Base-by-base conservation (phyloP, 2,329 filamentous ascomycete species). In the Teratosphaeria epicoccoides region DNA sequence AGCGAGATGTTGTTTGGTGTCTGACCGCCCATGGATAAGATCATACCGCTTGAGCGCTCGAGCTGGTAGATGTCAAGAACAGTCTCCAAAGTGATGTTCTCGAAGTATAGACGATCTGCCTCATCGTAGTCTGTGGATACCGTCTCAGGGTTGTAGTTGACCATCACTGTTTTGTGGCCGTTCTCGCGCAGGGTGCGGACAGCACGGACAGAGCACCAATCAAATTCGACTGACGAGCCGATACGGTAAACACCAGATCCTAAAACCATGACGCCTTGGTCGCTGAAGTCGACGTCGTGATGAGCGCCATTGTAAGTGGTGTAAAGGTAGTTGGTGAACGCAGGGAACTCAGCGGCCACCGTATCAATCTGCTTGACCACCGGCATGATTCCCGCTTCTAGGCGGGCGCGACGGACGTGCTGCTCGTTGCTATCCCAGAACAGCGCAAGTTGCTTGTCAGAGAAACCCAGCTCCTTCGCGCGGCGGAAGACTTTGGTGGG, bases 361-460 rank as follows among this genome's bases (percentile, higher is more conserved):
- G 93, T 98, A 73, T 98, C 93, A 54, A 98, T 97, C 73, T 97
- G 91, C 79, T 97, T 97, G 51, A 96, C 91, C 55, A 88, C 85
- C 0, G 93, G 93, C 57, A 81, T 81, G 62, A 98, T 88, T 43
- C 87, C 87, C 37, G 84, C 81, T 62, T 97, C 90, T n/a, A 89
- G 78, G 67, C 93, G 82, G 66, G 89, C 73, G 49, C 86, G 83
- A 57, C 93, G 83, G 24, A 97, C 83, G 51, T 90, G 88, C 59
- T 95, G 81, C 70, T 97, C 93, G 71, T 93, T 97, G 23, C 90
- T 95, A 67, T 84, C 86, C 83, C 87, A 88, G 77, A 95, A 97
- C 64, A 88, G 88, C 52, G 93, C 89, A 45, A 98, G 78, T 70
- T 98, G 93, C 54, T 87, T 81, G 73, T 98, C 93, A 45, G 84